These are phyloP conservation scores for Hymenoscyphus repandus DNA, from an alignment of 2,329 filamentous ascomycete species.

Conservation along the genomic window DNA sequence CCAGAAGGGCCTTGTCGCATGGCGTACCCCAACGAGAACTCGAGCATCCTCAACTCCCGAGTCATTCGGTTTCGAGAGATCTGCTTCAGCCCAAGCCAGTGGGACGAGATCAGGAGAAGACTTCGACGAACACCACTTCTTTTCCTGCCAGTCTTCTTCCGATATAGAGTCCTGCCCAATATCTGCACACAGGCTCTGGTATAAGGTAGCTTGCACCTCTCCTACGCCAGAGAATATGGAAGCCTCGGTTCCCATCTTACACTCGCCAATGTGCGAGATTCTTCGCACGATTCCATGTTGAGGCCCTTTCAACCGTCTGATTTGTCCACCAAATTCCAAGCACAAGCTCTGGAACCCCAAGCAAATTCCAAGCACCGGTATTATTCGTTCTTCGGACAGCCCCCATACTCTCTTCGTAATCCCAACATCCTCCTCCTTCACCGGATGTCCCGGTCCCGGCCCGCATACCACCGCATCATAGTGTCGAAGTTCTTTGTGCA, in stretches of 20 bases:
- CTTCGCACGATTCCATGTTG: conserved; percentile 58
- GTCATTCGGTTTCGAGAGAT: conserved; percentile 18
- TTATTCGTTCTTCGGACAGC: conserved; percentile 48
- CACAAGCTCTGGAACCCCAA: conserved; percentile 66
- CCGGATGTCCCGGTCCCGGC: conserved; percentile 81
- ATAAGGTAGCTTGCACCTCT: conserved; percentile 33
- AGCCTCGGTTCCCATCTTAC: not conserved
- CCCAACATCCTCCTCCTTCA: conserved; percentile 69
- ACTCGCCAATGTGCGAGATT: conserved; percentile 42
- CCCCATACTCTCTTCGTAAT: conserved; percentile 73
- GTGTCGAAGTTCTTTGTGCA: conserved; percentile 46
- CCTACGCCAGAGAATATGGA: conserved; percentile 28
- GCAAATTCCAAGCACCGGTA: conserved; percentile 78
- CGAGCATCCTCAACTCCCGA: conserved; percentile 27
- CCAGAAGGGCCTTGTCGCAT: conserved; percentile 57
- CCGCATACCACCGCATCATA: conserved; percentile 88
- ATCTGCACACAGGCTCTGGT: conserved; percentile 37
- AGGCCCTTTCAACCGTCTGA: conserved; percentile 48
- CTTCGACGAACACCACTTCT: conserved; percentile 21
- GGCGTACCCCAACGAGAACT: conserved; percentile 58
- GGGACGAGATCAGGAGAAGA: conserved; percentile 25
- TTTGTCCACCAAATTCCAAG: conserved; percentile 50
- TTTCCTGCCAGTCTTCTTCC: conserved; percentile 18
- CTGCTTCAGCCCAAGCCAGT: conserved; percentile 32
- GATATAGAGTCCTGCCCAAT: conserved; percentile 25